Evolutionary conservation across 495 filamentous ascomycete genomes (phyloP).

Genomic region (Neurospora terricola): DNA sequence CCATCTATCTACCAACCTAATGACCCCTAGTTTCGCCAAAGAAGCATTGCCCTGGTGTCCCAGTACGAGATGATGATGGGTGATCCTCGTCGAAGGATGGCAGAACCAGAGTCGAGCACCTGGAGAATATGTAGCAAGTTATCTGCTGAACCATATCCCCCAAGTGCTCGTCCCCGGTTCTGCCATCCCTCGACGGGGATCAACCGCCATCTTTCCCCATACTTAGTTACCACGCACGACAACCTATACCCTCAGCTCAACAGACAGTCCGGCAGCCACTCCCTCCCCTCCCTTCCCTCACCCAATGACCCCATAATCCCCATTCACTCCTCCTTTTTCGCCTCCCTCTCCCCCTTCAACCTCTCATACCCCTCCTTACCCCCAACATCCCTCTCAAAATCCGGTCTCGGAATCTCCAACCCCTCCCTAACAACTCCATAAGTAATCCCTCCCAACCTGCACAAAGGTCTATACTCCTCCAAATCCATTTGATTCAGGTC

Average conservation of each 20-base stretch:
- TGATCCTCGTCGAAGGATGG: neutral
- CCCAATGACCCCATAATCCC: neutral
- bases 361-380: constrained; percentile 28
- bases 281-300: no score
- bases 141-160: no score
- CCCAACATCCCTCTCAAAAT: constrained; percentile 44
- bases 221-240: no score
- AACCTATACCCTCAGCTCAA: no score
- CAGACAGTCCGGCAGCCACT: no score
- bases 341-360: constrained; percentile 17
- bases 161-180: no score
- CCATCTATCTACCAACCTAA: no score
- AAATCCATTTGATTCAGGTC: constrained; percentile 59
- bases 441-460: constrained; percentile 70
- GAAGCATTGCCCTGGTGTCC: no score
- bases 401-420: constrained; percentile 68
- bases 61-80: neutral
- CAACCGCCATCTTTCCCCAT: no score
- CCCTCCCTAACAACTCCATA: constrained; percentile 64
- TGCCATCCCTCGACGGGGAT: no score
- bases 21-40: no score
- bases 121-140: no score
- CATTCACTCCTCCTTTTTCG: neutral
- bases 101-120: neutral
- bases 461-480: constrained; percentile 56